Evolutionary conservation across 164 flowering plant genomes (phyloP).

Genomic region (Echeveria elegans): DNA sequence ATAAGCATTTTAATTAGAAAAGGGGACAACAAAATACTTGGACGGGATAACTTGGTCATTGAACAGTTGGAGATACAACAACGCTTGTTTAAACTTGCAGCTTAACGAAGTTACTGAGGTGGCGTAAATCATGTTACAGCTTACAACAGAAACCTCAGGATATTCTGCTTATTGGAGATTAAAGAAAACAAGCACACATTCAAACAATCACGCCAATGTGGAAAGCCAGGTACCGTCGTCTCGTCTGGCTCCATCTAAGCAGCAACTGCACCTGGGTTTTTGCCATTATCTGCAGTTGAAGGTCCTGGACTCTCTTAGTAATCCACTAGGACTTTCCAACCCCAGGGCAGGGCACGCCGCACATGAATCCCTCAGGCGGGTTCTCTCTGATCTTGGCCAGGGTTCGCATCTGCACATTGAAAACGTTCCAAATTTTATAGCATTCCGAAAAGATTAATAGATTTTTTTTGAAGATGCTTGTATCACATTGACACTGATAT

Average conservation of each 20-base stretch:
- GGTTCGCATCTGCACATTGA: conserved; percentile 64
- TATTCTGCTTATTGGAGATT: neutral
- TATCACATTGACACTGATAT: neutral
- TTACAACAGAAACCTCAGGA: neutral
- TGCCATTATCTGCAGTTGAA: conserved; percentile 1
- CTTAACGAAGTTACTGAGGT: neutral
- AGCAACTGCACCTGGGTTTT: neutral
- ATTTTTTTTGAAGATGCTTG: neutral
- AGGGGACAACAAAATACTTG: neutral
- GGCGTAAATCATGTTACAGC: neutral
- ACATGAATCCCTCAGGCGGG: conserved; percentile 96
- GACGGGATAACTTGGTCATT: neutral
- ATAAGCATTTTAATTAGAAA: no score
- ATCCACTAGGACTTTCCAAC: conserved; percentile 85
- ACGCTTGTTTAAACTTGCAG: neutral
- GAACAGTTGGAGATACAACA: neutral
- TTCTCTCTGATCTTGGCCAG: conserved; percentile 75
- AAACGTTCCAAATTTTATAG: neutral
- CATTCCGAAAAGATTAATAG: neutral
- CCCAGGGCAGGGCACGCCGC: no score
- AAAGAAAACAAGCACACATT: neutral
- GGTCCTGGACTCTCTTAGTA: conserved; percentile 51
- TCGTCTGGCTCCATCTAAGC: neutral
- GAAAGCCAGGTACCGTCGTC: neutral
- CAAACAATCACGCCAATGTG: neutral